Base-by-base conservation (phyloP, 2,329 filamentous ascomycete genomes). In the Exophiala viscosa region DNA sequence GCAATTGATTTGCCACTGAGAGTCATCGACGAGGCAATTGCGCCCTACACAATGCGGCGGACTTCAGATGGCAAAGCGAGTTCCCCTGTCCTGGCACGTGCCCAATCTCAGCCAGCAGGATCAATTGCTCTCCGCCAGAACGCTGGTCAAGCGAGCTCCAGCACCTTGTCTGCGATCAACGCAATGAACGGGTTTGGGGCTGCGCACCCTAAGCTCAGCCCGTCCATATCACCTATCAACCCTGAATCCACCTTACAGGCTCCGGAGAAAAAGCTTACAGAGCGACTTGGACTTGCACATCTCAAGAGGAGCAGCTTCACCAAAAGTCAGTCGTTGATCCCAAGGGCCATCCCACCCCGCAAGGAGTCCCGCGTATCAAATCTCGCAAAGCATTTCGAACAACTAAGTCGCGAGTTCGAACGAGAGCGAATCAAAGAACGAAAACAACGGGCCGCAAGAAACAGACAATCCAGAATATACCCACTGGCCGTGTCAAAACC, bases 351-450 rank as follows among this genome's bases (percentile, higher is more conserved):
- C 23, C 65, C 68, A 45, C 88, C 85, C 66, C 84, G 80, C 61
- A 85, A 84, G 60, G 80, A 85, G 47, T 83, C 88, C 3, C 88
- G 87, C 63, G 93, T 99, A 2, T 95, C 90, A 7, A 90, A 86
- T n/a, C 77, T 99, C 45, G 90, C 93, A 14, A 89, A 89, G 62
- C 93, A 97, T 68, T 97, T 99, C 66, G 95, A 99, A 69, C 91
- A 97, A 68, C 78, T 99, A 51, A 96, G 90, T 62, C 86, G 91
- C 18, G 95, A 99, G 66, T 99, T 99, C 61, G 90, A 96, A 66
- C 95, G 92, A 64, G 92, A 99, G 70, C 83, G 93, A 40, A 82
- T 95, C 61, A 86, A 88, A 44, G 92, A 97, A 68, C 83, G 88
- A 60, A 86, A 86, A 63, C 87, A 90, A 67, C 78, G 89, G 54